phyloP scores from a whole-genome alignment of 2,329 filamentous ascomycete genomes.

The Neopestalotiopsis sp. region DNA sequence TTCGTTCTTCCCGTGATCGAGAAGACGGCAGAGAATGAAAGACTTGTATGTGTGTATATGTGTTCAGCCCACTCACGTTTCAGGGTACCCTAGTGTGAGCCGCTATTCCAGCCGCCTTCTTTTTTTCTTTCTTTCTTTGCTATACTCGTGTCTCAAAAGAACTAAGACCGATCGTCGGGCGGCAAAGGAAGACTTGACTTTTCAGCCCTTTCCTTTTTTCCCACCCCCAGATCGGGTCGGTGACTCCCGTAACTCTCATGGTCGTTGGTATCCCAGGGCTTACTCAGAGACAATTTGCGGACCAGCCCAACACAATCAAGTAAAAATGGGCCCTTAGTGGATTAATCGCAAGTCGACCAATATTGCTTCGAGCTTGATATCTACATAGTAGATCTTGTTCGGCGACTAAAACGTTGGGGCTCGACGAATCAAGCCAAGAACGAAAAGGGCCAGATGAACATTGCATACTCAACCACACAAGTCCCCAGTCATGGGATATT shows the following conservation, averaged over 20 bases:
- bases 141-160: slow-evolving; percentile 1
- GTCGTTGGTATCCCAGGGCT: not conserved
- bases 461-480: too few species aligned
- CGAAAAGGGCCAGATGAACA: too few species aligned
- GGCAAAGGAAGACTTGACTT: not conserved
- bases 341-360: too few species aligned
- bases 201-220: too few species aligned
- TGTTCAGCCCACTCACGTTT: slow-evolving; percentile 12
- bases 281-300: not conserved
- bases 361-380: too few species aligned
- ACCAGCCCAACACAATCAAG: not conserved
- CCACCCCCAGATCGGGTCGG: slow-evolving; percentile 4
- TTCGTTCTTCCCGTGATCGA: not conserved
- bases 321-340: not conserved
- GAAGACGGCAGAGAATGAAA: not conserved
- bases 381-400: too few species aligned
- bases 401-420: too few species aligned
- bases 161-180: not conserved
- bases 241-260: not conserved
- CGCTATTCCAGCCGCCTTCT: not conserved
- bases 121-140: not conserved
- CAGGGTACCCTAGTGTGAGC: not conserved
- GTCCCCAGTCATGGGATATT: not conserved
- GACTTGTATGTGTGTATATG: not conserved
- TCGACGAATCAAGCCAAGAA: too few species aligned